phyloP scores from a whole-genome alignment of 1,284 basidiomycete species.

The Rhodotorula sp. region DNA sequence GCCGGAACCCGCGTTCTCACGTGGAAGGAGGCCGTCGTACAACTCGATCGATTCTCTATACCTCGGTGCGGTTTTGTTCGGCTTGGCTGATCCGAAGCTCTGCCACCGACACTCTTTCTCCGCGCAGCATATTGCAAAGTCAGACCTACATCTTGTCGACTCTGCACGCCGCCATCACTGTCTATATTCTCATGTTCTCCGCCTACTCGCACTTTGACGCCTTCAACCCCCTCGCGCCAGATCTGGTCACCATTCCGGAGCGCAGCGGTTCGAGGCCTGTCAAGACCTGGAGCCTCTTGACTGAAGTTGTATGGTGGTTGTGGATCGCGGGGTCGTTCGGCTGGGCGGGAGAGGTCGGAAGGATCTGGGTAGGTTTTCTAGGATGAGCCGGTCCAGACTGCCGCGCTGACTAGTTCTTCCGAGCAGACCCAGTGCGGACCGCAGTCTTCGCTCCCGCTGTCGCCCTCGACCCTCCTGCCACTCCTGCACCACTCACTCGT shows the following conservation, averaged over 20 bases:
- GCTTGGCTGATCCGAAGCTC: neutral
- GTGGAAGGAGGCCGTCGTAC: slow-evolving; percentile 34
- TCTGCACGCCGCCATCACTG: slow-evolving; percentile 35
- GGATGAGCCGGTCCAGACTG: too few species aligned
- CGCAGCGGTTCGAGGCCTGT: neutral
- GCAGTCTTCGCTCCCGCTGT: slow-evolving; percentile 35
- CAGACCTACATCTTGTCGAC: slow-evolving; percentile 40
- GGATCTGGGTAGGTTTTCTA: slow-evolving; percentile 25
- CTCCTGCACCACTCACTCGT: slow-evolving; percentile 40
- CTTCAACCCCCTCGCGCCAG: slow-evolving; percentile 37
- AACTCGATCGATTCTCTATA: slow-evolving; percentile 39
- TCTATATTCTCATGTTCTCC: slow-evolving; percentile 42
- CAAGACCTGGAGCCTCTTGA: slow-evolving; percentile 32
- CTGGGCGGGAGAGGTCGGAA: slow-evolving; percentile 38
- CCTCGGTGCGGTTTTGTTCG: slow-evolving; percentile 20
- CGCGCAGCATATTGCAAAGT: slow-evolving; percentile 31
- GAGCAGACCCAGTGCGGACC: slow-evolving; percentile 24
- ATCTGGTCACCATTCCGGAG: slow-evolving; percentile 9
- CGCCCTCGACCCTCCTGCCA: slow-evolving; percentile 39
- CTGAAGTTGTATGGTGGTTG: slow-evolving; percentile 34
- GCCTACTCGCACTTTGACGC: slow-evolving; percentile 39
- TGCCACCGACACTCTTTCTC: neutral
- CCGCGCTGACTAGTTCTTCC: neutral
- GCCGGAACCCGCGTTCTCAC: slow-evolving; percentile 7
- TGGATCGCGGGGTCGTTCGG: slow-evolving; percentile 40